Conservation (phyloP, 208 protist genomes). For the Crithidia thermophila region DNA sequence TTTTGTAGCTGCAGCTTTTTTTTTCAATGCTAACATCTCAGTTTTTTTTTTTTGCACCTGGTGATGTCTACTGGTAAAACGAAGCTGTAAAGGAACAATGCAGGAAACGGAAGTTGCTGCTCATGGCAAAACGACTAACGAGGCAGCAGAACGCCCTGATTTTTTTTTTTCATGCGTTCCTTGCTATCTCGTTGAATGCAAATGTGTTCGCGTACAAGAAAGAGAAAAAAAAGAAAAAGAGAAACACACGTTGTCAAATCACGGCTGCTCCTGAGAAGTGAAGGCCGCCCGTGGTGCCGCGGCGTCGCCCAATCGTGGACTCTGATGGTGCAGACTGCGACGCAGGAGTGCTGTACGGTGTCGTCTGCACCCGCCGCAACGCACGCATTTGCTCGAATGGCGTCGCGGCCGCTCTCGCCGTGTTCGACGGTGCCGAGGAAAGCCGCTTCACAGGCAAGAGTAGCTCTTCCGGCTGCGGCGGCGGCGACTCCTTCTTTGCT, state of each 20-base stretch:
- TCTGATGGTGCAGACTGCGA: not conserved
- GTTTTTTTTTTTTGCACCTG: no score
- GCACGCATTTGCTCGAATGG: constrained; percentile 18
- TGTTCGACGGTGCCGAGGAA: constrained; percentile 4
- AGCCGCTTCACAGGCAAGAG: not conserved
- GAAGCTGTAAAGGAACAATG: no score
- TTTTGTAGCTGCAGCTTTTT: no score
- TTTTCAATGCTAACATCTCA: no score
- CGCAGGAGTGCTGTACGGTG: not conserved
- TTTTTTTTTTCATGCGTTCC: no score
- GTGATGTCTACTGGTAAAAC: no score
- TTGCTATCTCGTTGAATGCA: no score
- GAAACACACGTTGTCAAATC: not conserved
- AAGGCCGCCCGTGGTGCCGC: constrained; percentile 4
- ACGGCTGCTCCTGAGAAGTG: constrained; percentile 8
- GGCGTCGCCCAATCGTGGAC: constrained; percentile 15
- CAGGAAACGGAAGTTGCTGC: no score
- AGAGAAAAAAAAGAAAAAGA: not conserved
- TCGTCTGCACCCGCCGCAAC: constrained; percentile 9
- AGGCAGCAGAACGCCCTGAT: no score
- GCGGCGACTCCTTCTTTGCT: not conserved
- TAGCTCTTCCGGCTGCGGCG: constrained; percentile 4
- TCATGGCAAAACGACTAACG: no score
- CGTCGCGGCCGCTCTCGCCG: not conserved
- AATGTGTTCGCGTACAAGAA: not conserved